Percentiles rank a stretch among this genome's conserved stretches.
phyloP scores from a whole-genome alignment of 2,329 filamentous ascomycete genomes.

The Hyphodiscus sp. region DNA sequence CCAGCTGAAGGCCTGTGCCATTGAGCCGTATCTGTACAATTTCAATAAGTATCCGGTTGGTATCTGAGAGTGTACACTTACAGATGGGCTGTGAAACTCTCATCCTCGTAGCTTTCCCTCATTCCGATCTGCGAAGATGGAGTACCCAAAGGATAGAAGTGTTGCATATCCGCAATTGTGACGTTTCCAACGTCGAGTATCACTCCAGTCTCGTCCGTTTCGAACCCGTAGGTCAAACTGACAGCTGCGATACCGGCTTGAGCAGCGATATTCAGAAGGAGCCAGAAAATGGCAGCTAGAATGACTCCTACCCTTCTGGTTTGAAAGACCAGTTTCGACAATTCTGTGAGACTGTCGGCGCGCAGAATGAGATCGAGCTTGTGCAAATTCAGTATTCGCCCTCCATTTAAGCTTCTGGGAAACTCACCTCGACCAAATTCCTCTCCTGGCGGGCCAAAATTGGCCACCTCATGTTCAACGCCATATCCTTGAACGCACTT shows the following conservation, averaged over 20 bases:
- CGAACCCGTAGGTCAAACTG: slow-evolving; percentile 37
- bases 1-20: neutral
- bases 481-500: slow-evolving; percentile 38
- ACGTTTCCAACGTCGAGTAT: slow-evolving; percentile 32
- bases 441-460: slow-evolving; percentile 34
- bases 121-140: slow-evolving; percentile 15
- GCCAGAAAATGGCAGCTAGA: slow-evolving; percentile 26
- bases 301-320: slow-evolving; percentile 26
- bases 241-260: slow-evolving; percentile 39
- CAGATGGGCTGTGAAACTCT: slow-evolving; percentile 34
- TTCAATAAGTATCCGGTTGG: neutral
- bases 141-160: slow-evolving; percentile 30
- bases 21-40: neutral
- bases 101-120: slow-evolving; percentile 32
- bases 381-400: slow-evolving; percentile 2
- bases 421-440: slow-evolving; percentile 34
- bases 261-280: slow-evolving; percentile 31
- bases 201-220: slow-evolving; percentile 31
- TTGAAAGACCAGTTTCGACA: slow-evolving; percentile 26
- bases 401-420: neutral
- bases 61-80: slow-evolving; percentile 7
- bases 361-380: slow-evolving; percentile 29
- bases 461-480: slow-evolving; percentile 40
- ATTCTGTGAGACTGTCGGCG: slow-evolving; percentile 28
- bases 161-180: slow-evolving; percentile 32